Conservation (phyloP, 441 rosid genomes). For the Aleurites moluccanus region DNA sequence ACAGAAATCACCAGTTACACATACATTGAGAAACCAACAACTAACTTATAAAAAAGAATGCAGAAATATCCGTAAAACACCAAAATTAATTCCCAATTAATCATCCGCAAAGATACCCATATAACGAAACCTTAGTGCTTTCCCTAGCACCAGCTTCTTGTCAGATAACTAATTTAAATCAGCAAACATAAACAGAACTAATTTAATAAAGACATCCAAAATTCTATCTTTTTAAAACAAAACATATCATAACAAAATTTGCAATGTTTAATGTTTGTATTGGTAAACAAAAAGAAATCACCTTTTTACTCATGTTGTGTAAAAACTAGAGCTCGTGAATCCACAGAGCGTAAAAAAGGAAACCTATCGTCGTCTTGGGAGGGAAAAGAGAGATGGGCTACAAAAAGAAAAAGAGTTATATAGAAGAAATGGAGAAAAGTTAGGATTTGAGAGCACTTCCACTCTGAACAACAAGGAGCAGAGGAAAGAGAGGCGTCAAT, state of each 20-base stretch:
- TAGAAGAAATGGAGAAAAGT: no score
- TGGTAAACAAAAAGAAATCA: not conserved
- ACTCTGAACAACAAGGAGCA: constrained; percentile 35
- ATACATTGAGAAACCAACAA: constrained; percentile 4
- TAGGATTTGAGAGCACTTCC: constrained; percentile 54
- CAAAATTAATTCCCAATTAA: not conserved
- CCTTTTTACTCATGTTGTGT: constrained; percentile 74
- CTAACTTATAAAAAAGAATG: not conserved
- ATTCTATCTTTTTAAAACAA: not conserved
- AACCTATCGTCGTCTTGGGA: constrained; percentile 16
- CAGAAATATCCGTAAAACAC: not conserved
- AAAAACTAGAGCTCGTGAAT: constrained; percentile 20
- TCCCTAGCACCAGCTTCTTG: not conserved
- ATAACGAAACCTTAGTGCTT: not conserved
- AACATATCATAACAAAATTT: not conserved
- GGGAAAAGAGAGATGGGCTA: constrained; percentile 28
- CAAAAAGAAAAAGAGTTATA: constrained; percentile 25
- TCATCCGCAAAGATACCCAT: not conserved
- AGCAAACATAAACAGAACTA: no score
- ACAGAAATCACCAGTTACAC: constrained; percentile 10
- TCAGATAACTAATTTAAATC: not conserved
- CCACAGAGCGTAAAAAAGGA: constrained; percentile 24
- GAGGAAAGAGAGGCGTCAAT: constrained; percentile 38
- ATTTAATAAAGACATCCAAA: not conserved
- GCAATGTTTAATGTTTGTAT: not conserved